Percentiles rank a stretch among this genome's conserved stretches.
These are phyloP conservation scores for Ceriops tagal DNA, from an alignment of 345 rosid genomes.

Conservation along the genomic window DNA sequence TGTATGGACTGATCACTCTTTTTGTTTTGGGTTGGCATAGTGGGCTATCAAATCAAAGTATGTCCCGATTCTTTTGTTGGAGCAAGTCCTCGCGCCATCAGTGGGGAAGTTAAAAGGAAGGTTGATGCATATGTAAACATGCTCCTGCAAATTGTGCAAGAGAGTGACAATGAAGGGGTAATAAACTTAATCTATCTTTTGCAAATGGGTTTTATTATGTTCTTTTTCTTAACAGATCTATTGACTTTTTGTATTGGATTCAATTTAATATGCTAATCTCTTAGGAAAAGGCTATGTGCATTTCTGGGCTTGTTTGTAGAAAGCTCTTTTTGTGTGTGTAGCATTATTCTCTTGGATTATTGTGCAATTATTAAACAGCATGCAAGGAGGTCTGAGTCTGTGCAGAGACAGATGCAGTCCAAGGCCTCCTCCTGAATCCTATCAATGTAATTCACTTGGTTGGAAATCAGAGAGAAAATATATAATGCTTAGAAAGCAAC, in stretches of 20 bases:
- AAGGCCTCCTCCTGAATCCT: not conserved
- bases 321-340: too few species aligned
- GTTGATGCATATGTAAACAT: slow-evolving; percentile 35
- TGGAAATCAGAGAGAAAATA: not conserved
- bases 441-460: not conserved
- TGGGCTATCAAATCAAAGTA: slow-evolving; percentile 49
- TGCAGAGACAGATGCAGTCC: too few species aligned
- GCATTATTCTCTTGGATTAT: too few species aligned
- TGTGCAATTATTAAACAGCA: too few species aligned
- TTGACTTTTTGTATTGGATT: too few species aligned
- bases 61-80: slow-evolving; percentile 30
- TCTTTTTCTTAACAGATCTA: too few species aligned
- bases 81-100: slow-evolving; percentile 37
- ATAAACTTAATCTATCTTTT: not conserved
- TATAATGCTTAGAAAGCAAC: not conserved
- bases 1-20: not conserved
- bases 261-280: too few species aligned
- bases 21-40: slow-evolving; percentile 27
- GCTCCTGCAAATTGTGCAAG: slow-evolving; percentile 45
- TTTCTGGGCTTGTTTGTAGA: too few species aligned
- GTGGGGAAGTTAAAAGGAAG: slow-evolving; percentile 47
- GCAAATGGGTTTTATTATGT: too few species aligned
- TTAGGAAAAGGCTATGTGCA: too few species aligned
- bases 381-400: too few species aligned
- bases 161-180: slow-evolving; percentile 48